Percentiles rank a stretch among this genome's conserved stretches.
Evolutionary conservation across 352 stramenopile genomes (phyloP).

Genomic region (Phytophthora sp.): DNA sequence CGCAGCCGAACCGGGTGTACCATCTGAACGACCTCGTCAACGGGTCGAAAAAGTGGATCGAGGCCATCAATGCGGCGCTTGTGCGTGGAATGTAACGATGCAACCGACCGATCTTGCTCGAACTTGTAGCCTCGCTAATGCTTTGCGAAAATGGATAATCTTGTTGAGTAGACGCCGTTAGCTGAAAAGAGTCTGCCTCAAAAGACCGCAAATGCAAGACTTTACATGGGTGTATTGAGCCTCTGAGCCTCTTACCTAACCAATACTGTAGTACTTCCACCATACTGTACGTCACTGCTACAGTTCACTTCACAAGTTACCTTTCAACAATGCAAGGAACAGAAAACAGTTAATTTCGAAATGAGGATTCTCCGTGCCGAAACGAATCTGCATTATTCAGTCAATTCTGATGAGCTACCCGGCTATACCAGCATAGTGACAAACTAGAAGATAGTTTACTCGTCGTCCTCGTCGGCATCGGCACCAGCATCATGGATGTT

Average conservation of each 20-base stretch:
- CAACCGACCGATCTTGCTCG: slow-evolving; percentile 26
- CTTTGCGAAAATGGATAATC: slow-evolving; percentile 35
- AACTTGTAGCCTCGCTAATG: slow-evolving; percentile 19
- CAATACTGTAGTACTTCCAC: too few relatives aligned
- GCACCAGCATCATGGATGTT: slow-evolving; percentile 95
- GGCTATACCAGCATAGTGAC: background rate
- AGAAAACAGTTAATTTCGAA: background rate
- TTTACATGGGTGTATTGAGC: slow-evolving; percentile 4
- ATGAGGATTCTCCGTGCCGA: slow-evolving; percentile 35
- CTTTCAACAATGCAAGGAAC: background rate
- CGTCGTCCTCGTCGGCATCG: slow-evolving; percentile 88
- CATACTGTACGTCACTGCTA: too few relatives aligned
- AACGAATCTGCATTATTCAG: slow-evolving; percentile 41
- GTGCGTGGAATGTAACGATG: slow-evolving; percentile 62
- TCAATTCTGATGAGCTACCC: slow-evolving; percentile 29
- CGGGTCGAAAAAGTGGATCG: slow-evolving; percentile 90
- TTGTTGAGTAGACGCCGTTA: slow-evolving; percentile 45
- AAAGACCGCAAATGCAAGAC: slow-evolving; percentile 28
- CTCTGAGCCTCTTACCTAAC: too few relatives aligned
- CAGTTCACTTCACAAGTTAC: background rate
- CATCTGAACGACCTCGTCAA: slow-evolving; percentile 90
- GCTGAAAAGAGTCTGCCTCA: slow-evolving; percentile 24
- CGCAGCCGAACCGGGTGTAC: slow-evolving; percentile 86
- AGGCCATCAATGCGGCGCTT: slow-evolving; percentile 87
- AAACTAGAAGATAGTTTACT: slow-evolving; percentile 60